Conservation (phyloP, 2,329 filamentous ascomycete genomes). For the Colletotrichum echinochloae region DNA sequence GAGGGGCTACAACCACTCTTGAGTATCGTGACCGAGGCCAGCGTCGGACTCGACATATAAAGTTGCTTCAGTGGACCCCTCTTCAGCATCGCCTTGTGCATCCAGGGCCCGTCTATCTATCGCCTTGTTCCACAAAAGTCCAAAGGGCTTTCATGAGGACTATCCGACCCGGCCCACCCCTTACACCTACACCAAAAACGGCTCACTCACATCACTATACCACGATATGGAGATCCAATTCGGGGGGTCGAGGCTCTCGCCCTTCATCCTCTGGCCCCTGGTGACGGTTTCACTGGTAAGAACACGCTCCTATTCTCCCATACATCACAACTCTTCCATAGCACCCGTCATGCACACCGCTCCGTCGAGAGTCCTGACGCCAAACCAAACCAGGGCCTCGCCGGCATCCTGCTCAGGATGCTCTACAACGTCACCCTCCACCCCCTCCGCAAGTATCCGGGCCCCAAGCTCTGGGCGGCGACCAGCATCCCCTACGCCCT, state of each 20-base stretch:
- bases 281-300: slow-evolving; percentile 15
- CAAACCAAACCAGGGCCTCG: slow-evolving; percentile 5
- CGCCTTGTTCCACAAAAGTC: too few relatives aligned
- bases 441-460: slow-evolving; percentile 48
- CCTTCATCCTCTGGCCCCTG: slow-evolving; percentile 23
- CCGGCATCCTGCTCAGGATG: slow-evolving; percentile 19
- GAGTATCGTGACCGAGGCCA: background rate
- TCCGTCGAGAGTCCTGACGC: background rate
- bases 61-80: background rate
- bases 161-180: too few relatives aligned
- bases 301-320: too few relatives aligned
- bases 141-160: too few relatives aligned
- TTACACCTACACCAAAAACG: background rate
- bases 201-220: background rate
- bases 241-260: slow-evolving; percentile 12
- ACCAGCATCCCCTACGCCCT: slow-evolving; percentile 28
- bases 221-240: slow-evolving; percentile 1
- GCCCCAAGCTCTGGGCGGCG: slow-evolving; percentile 45
- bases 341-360: too few relatives aligned
- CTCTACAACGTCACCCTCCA: slow-evolving; percentile 48
- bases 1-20: too few relatives aligned
- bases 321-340: background rate
- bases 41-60: slow-evolving; percentile 10
- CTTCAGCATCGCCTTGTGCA: background rate
- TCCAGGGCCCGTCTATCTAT: background rate